Evolutionary conservation across 441 rosid genomes (phyloP).

Genomic region (Populus hybrid): DNA sequence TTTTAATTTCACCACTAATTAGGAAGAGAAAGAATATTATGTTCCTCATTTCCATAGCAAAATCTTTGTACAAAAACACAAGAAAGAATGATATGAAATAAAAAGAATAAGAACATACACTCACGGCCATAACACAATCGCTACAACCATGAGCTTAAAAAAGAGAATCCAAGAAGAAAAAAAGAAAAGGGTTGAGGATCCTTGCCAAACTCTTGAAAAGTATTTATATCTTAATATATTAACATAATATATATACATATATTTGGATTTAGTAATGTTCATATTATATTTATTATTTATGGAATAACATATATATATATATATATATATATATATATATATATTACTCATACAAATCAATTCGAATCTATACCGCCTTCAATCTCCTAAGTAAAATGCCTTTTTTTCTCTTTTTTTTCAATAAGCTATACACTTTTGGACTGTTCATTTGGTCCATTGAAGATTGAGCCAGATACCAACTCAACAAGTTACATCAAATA

Average conservation of each 20-base stretch:
- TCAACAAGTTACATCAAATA: slow-evolving; percentile 5
- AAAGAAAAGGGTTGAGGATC: not conserved
- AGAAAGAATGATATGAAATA: not conserved
- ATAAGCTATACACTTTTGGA: not conserved
- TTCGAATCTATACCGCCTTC: slow-evolving; percentile 25
- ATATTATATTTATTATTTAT: no score
- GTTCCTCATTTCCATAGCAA: slow-evolving; percentile 12
- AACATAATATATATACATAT: no score
- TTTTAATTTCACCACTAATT: slow-evolving; percentile 9
- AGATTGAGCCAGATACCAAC: slow-evolving; percentile 26
- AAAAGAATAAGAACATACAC: not conserved
- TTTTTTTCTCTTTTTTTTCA: slow-evolving; percentile 1
- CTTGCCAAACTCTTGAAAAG: no score
- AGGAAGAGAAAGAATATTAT: not conserved
- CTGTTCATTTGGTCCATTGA: slow-evolving; percentile 18
- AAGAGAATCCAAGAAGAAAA: slow-evolving; percentile 29
- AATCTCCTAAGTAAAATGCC: slow-evolving; percentile 23
- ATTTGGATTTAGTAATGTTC: no score
- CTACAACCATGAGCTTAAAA: slow-evolving; percentile 1
- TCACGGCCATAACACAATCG: not conserved
- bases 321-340: not conserved
- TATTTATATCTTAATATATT: no score
- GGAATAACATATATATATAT: no score
- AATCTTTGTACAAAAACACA: not conserved
- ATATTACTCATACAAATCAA: slow-evolving; percentile 16